A percentile compares a stretch with the other conserved stretches of the same genome.
These are phyloP conservation scores for Solanum hybrid DNA, from an alignment of 305 asterid genomes.

Conservation along the genomic window DNA sequence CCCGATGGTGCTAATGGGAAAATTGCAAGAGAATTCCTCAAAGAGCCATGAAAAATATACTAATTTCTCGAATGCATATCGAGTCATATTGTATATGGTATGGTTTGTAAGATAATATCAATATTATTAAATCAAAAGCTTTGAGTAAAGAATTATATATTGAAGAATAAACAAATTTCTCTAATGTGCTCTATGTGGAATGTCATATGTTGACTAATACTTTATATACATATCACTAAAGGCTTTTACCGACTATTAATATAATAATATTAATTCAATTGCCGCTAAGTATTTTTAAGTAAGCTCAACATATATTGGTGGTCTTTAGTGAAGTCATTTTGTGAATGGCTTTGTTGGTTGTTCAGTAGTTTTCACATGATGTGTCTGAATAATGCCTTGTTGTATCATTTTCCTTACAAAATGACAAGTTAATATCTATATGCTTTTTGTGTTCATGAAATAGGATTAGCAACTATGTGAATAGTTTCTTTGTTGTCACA, in stretches of 20 bases:
- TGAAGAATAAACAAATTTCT: not conserved
- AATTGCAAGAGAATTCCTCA: slow-evolving; percentile 11
- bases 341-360: not conserved
- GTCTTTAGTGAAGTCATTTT: not conserved
- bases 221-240: no score
- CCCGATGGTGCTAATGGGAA: slow-evolving; percentile 25
- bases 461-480: not conserved
- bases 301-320: not conserved
- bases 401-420: not conserved
- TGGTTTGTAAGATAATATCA: not conserved
- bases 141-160: not conserved
- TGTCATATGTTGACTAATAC: not conserved
- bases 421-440: not conserved
- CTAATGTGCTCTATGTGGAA: not conserved
- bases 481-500: not conserved
- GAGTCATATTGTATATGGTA: not conserved
- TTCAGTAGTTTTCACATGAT: not conserved
- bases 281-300: not conserved
- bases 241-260: not conserved
- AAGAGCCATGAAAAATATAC: not conserved
- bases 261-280: no score
- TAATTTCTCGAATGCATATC: not conserved
- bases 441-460: not conserved
- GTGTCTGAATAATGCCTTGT: not conserved
- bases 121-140: not conserved